Base-by-base conservation (phyloP, 2,329 filamentous ascomycete genomes). In the Pseudocercospora crystallina region DNA sequence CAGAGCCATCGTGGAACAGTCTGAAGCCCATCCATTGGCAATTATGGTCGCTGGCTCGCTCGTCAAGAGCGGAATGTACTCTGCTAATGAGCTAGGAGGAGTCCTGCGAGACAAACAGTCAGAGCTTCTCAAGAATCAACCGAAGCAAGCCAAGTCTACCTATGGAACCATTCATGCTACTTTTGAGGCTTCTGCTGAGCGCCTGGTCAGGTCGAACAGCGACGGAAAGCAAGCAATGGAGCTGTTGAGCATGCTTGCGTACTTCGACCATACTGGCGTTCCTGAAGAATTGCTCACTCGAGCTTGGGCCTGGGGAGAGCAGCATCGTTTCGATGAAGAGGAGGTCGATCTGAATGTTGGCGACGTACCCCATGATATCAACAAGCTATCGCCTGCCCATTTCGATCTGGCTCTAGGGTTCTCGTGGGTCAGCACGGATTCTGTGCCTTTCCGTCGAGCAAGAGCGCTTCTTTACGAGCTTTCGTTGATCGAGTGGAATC, bases 81-180 rank as follows among this genome's bases (percentile, higher is more conserved):
- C 14, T 8, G 1, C 38, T 3, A 29, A 38, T 17, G 43, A 46
- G n/a, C 38, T 37, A 15, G 33, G 15, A 10, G 26, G 15, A 11
- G 43, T 46, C 11, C 15, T 46, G 12, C 13, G 9, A 13, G 11
- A n/a, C 12, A 46, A 39, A 31, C n/a, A 29, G 33, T 5, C 15
- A 8, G 43, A 46, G 14, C 43, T 46, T 30, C n/a, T 46, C 4
- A 9, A 32, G 14, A 38, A 3, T 4, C 12, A 38, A 26, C 32
- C 33, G 11, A 20, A 31, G 8, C 33, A 46, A 39, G 43, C 43
- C 5, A 8, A 46, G 35, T 39, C 43, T 3, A 46, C 43, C 10
- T 46, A 46, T 13, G 43, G 34, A 14, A 46, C 43, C 2, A 39
- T 46, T 5, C 14, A 46, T 37, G 43, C 32, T 5, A 46, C 43